Conservation (phyloP, 2,329 filamentous ascomycete genomes). For the Exutisphaerella laricina region DNA sequence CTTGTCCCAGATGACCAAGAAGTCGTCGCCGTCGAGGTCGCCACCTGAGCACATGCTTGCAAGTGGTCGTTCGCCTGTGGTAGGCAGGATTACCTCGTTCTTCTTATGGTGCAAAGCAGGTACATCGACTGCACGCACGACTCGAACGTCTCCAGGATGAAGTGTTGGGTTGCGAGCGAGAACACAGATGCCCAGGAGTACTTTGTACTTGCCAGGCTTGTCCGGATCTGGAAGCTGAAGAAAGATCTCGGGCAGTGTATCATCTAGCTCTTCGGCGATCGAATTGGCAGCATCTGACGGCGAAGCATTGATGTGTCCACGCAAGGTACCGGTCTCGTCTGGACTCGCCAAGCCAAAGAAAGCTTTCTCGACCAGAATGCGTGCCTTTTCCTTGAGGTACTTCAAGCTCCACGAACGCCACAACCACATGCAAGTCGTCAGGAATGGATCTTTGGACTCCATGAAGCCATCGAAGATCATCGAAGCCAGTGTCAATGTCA, state of each 20-base stretch:
- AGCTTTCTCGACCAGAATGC: slow-evolving; percentile 72
- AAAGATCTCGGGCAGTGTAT: slow-evolving; percentile 76
- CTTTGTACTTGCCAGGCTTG: slow-evolving; percentile 49
- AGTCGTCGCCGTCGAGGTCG: slow-evolving; percentile 94
- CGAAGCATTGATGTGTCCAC: slow-evolving; percentile 57
- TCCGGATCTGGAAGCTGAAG: slow-evolving; percentile 63
- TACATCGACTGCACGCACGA: slow-evolving; percentile 77
- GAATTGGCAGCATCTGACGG: not conserved
- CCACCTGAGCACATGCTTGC: slow-evolving; percentile 95
- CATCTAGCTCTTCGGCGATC: no score
- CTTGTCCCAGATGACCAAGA: slow-evolving; percentile 85
- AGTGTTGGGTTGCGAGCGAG: slow-evolving; percentile 89
- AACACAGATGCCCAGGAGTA: slow-evolving; percentile 72
- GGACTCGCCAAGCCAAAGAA: slow-evolving; percentile 84
- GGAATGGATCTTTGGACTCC: slow-evolving; percentile 67
- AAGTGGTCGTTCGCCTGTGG: slow-evolving; percentile 74
- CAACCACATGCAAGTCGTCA: slow-evolving; percentile 68
- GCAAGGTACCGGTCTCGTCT: slow-evolving; percentile 73
- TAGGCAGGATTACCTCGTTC: slow-evolving; percentile 83
- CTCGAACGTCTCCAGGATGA: slow-evolving; percentile 84
- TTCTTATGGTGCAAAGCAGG: slow-evolving; percentile 68
- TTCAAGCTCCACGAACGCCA: slow-evolving; percentile 91
- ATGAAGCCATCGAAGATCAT: slow-evolving; percentile 81
- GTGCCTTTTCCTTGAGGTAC: slow-evolving; percentile 84
- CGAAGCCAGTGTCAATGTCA: slow-evolving; percentile 65